Evolutionary conservation across 2,329 filamentous ascomycete genomes (phyloP), one percentile per base, ranked within the genome.

Genomic region (Cercospora berteroae): DNA sequence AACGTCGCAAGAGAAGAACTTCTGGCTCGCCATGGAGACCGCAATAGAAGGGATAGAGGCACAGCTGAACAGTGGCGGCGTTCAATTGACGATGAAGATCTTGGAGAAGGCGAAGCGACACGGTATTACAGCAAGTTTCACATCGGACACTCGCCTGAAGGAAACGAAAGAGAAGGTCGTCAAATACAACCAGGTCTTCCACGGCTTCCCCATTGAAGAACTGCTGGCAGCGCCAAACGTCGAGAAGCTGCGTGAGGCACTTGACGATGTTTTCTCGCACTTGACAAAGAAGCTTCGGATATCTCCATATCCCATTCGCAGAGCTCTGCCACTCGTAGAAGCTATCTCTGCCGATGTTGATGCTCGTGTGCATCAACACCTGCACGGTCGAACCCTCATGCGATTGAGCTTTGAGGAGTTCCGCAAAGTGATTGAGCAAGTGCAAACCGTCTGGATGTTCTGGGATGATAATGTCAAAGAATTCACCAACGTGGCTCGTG

Each of bases 111-210:
- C 94, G 60, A 99, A 99, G 82, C 92, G 96, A 76, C 98, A 97
- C 81, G 94, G 97, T 81, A 94, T 95, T 10, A 97, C 94, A 2
- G 92, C 98, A 75, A 98, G 94, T 82, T 98, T 99, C 78, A 91
- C 90, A 39, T 92, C 95, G 2, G 96, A 99, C 80, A 99, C 95
- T 39, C 94, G 95, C 2, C 81, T 99, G 78, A 97, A 96, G 79
- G 95, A 99, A 80, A 93, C 93, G 25, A 95, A 94, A 79, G 95
- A 99, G 70, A 91, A 92, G 78, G 96, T 99, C 57, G 93, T 97
- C 79, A 97, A 97, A 80, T 99, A 98, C 84, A 99, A 99, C 78
- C 92, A 96, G 81, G 87, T 99, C 25, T 98, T 99, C 92, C 90
- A 95, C 70, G 96, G 99, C 78, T 98, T 99, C 71, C 95, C 95